Evolutionary conservation across 176 grass and related monocot species (phyloP).

Genomic region (Cenchrus fungigraminus): DNA sequence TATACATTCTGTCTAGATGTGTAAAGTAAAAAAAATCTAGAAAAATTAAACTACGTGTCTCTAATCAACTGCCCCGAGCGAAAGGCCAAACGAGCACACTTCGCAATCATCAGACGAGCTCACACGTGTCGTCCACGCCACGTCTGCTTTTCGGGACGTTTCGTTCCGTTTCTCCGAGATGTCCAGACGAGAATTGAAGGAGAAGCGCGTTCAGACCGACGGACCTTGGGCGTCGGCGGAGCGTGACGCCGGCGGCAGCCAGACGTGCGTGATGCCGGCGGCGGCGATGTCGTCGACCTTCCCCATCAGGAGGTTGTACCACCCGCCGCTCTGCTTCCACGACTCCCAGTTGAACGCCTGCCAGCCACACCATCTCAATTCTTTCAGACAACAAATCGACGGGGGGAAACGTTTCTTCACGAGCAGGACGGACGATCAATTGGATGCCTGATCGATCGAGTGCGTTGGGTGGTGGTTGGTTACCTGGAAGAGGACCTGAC

Average conservation of each 20-base stretch:
- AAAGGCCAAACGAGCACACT: neutral
- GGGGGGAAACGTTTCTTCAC: neutral
- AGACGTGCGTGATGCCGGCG: neutral
- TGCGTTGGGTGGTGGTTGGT: neutral
- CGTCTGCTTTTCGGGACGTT: neutral
- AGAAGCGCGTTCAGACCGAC: neutral
- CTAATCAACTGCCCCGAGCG: neutral
- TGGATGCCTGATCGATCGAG: neutral
- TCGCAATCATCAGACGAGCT: neutral
- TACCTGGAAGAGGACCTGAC: neutral
- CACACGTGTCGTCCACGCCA: neutral
- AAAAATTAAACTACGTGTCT: neutral
- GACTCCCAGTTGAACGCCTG: neutral
- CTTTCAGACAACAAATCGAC: neutral
- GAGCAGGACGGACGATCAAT: neutral
- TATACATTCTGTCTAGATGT: no score
- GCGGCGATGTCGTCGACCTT: neutral
- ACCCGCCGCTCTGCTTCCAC: neutral
- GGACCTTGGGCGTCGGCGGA: neutral
- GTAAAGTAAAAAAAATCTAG: no score
- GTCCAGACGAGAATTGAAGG: neutral
- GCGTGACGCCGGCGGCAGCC: neutral
- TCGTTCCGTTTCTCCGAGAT: neutral
- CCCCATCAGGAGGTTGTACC: neutral
- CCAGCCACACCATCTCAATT: neutral